Evolutionary conservation across 2,329 filamentous ascomycete species (phyloP), one percentile per base, ranked within the genome.

Genomic region (Fusarium musae): DNA sequence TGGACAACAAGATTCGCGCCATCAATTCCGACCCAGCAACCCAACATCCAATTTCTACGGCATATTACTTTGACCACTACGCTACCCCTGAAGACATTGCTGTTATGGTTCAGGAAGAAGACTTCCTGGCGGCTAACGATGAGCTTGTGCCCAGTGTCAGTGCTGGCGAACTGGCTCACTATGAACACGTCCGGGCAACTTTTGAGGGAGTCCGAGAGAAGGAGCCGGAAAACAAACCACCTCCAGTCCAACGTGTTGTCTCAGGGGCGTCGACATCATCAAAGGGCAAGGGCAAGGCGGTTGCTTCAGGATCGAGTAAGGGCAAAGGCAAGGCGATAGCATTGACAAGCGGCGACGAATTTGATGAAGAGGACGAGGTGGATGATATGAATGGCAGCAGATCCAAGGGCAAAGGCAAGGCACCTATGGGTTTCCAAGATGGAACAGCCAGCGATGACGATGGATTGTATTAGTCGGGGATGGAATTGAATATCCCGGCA

Each of bases 121-220:
- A 99, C 82, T 99, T 99, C 79, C 80, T 92, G 28, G 89, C 89
- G 32, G 96, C 96, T 2, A 91, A 96, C 78, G 85, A 85, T 47
- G 96, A 98, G 83, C 87, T 99, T 44, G 92, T 98, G n/a, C 95
- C 95, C 21, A 95, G 92, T 83, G 96, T 99, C 58, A 97, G 94
- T 78, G 91, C 93, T 16, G 96, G 97, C 70, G 96, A 99, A 84
- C 85, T 99, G 44, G 89, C 92, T 53, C 96, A 99, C 80, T 99
- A 98, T 77, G 93, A 97, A 79, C 85, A 89, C 2, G 96, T 99
- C 10, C 87, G 96, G 43, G 90, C 88, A 23, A 89, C 90, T 23
- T 99, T 99, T 79, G 96, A 99, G 79, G 92, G 92, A 15, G 79
- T 68, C 3, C 75, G 75, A 6, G 78, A 78, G 19, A 84, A 84